These are phyloP conservation scores for Globisporangium perplexum DNA, from an alignment of 352 stramenopile species.

Conservation along the genomic window DNA sequence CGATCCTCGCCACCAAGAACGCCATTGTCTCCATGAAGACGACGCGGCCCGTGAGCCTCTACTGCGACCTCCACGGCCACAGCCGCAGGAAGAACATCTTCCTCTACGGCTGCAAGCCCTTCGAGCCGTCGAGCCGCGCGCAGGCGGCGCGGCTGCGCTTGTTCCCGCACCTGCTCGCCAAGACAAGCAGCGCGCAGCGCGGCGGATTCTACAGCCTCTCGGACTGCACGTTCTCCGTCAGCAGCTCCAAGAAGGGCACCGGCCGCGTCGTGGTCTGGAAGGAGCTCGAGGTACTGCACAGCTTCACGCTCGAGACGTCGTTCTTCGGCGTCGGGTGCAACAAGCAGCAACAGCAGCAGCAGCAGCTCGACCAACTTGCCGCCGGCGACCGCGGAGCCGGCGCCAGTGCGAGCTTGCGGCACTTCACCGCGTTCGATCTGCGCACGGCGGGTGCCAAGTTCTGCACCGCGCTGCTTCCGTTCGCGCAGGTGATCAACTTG, in stretches of 20 bases:
- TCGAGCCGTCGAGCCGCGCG: conserved; percentile 23
- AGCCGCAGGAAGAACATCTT: conserved; percentile 89
- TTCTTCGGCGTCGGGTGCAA: conserved; percentile 60
- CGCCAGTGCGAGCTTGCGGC: conserved; percentile 1
- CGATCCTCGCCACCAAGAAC: conserved; percentile 67
- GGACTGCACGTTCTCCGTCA: conserved; percentile 73
- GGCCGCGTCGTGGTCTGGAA: conserved; percentile 63
- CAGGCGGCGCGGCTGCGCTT: conserved; percentile 55
- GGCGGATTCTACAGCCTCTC: conserved; percentile 59
- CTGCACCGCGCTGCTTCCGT: conserved; percentile 51
- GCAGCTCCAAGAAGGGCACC: conserved; percentile 48
- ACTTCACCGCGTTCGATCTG: conserved; percentile 62
- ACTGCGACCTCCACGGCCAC: conserved; percentile 88
- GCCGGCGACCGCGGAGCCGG: no score
- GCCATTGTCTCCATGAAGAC: conserved; percentile 53
- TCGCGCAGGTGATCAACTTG: conserved; percentile 48
- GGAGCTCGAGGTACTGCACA: conserved; percentile 59
- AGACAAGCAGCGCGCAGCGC: conserved; percentile 29
- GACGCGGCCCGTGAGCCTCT: conserved; percentile 53
- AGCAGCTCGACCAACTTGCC: not conserved
- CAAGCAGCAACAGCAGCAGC: conserved; percentile 14
- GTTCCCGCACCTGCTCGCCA: conserved; percentile 66
- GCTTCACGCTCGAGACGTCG: conserved; percentile 73
- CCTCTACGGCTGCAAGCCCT: conserved; percentile 70
- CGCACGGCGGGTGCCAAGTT: conserved; percentile 39